A percentile compares a stretch with the other conserved stretches of the same genome.
Evolutionary conservation across 78 protist species (phyloP).

Genomic region (Dictyostelium intermedium): DNA sequence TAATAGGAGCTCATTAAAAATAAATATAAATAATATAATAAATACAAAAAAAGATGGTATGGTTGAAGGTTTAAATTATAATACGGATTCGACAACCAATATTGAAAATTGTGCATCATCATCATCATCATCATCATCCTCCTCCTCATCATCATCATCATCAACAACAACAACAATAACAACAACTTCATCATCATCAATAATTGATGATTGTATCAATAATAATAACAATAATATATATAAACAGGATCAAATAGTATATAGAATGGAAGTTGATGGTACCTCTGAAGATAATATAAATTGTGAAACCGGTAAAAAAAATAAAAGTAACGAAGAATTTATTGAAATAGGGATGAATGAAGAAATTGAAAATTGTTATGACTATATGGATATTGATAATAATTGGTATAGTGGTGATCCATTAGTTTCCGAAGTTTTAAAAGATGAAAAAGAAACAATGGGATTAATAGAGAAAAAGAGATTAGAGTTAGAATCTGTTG

Average conservation of each 20-base stretch:
- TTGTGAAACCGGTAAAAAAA: neutral
- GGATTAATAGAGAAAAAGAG: slow-evolving; percentile 6
- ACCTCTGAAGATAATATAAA: neutral
- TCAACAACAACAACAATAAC: no score
- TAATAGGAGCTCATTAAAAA: neutral
- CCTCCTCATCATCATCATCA: no score
- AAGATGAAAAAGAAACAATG: slow-evolving; percentile 47
- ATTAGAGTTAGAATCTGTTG: slow-evolving; percentile 34
- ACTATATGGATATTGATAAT: slow-evolving; percentile 54
- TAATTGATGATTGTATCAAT: neutral
- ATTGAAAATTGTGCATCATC: neutral
- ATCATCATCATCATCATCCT: neutral
- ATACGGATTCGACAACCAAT: neutral
- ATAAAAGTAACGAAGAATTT: neutral
- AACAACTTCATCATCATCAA: neutral
- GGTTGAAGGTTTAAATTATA: neutral
- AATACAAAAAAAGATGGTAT: neutral
- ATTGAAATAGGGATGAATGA: neutral
- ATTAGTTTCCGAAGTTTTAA: slow-evolving; percentile 40
- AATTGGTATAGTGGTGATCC: slow-evolving; percentile 73
- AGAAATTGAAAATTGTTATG: neutral
- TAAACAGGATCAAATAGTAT: neutral
- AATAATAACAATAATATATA: neutral
- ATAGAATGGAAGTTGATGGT: neutral
- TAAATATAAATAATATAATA: neutral